These are phyloP conservation scores for Cyanidioschyzon merolae DNA, from an alignment of 23 red algal species.

Conservation along the genomic window DNA sequence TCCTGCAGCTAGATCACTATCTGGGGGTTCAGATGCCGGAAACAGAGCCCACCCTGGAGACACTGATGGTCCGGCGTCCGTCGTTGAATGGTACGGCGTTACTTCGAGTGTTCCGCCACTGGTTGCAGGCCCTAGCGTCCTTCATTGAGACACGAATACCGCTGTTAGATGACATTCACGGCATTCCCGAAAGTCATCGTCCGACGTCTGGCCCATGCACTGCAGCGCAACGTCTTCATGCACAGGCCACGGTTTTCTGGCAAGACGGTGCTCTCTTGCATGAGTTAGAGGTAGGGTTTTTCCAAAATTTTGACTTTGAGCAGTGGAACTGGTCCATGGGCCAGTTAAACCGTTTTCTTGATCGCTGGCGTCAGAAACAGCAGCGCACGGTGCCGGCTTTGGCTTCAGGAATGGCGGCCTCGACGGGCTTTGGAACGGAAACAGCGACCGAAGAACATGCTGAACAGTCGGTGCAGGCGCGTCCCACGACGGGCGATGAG, in stretches of 20 bases:
- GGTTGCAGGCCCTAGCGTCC: neutral
- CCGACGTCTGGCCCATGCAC: neutral
- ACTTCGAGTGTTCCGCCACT: neutral
- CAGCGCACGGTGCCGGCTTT: neutral
- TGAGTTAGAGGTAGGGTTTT: neutral
- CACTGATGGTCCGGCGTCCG: neutral
- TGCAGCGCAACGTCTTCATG: neutral
- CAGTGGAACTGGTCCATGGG: neutral
- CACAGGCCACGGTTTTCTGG: neutral
- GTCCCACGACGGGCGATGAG: neutral
- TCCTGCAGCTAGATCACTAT: neutral
- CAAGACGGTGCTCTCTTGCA: conserved; percentile 3
- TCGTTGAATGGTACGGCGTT: neutral
- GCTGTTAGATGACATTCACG: neutral
- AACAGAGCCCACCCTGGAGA: neutral
- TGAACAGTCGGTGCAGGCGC: neutral
- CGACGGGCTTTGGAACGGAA: neutral
- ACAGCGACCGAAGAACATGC: neutral
- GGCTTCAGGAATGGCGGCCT: neutral
- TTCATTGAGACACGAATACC: neutral
- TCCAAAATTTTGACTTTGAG: neutral
- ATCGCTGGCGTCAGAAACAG: neutral
- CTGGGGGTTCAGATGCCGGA: neutral
- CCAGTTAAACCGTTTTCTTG: neutral
- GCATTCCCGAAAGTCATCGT: neutral